These are phyloP conservation scores for Hsuehochloa calcarea DNA, from an alignment of 176 grass and related monocot species.

Conservation along the genomic window DNA sequence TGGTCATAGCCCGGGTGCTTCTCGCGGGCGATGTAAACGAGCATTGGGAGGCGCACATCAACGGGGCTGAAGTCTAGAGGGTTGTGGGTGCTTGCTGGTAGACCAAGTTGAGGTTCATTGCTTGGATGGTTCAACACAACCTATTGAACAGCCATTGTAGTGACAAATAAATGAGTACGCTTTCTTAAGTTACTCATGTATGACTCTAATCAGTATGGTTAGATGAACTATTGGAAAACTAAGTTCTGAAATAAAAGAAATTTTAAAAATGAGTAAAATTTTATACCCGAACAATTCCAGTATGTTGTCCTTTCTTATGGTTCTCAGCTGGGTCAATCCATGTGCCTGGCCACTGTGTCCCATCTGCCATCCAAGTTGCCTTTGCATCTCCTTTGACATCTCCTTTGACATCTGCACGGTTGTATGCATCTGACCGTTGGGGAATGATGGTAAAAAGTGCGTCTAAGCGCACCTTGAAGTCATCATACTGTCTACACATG, in stretches of 20 bases:
- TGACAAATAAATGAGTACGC: neutral
- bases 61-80: neutral
- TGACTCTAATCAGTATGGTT: too few relatives aligned
- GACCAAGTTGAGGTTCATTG: neutral
- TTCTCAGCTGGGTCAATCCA: neutral
- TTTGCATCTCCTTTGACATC: neutral
- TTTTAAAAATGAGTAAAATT: neutral
- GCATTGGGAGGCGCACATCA: neutral
- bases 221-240: too few relatives aligned
- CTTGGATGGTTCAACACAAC: neutral
- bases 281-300: neutral
- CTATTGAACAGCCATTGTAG: neutral
- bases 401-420: neutral
- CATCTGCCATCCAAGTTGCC: conserved; percentile 7
- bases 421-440: neutral
- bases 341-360: conserved; percentile 13
- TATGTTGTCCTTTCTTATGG: neutral
- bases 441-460: neutral
- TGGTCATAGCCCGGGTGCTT: neutral
- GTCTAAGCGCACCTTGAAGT: neutral
- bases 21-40: conserved; percentile 11
- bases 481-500: neutral
- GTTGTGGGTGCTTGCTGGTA: neutral
- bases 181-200: too few relatives aligned
- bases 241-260: too few relatives aligned